Evolutionary conservation across 306 rosid species (phyloP).

Genomic region (Crataegus laevigata): DNA sequence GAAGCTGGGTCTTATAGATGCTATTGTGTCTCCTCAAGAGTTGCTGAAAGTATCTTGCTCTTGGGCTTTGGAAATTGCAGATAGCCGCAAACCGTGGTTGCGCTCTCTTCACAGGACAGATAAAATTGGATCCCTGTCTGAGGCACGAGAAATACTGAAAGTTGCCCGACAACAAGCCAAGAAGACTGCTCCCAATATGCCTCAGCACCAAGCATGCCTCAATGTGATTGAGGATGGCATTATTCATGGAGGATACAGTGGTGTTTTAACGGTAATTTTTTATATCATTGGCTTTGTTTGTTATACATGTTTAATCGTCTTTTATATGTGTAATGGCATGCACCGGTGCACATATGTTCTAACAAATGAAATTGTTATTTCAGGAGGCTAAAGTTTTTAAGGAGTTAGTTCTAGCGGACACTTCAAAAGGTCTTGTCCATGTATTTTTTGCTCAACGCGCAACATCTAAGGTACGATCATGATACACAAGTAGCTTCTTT

Average conservation of each 20-base stretch:
- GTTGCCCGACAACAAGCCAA: constrained; percentile 61
- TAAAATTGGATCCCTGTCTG: constrained; percentile 62
- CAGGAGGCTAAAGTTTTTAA: constrained; percentile 85
- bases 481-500: constrained; percentile 12
- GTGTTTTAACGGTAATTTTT: constrained; percentile 65
- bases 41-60: constrained; percentile 61
- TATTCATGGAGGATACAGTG: constrained; percentile 92
- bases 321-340: not conserved
- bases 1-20: constrained; percentile 84
- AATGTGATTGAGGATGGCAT: constrained; percentile 86
- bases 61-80: constrained; percentile 85
- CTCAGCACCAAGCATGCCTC: constrained; percentile 86
- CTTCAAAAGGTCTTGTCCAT: constrained; percentile 78
- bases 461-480: constrained; percentile 62
- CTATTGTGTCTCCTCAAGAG: constrained; percentile 67
- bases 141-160: constrained; percentile 57
- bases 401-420: constrained; percentile 57
- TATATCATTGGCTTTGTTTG: not conserved
- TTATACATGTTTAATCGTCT: not conserved
- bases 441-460: constrained; percentile 84
- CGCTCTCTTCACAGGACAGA: constrained; percentile 92
- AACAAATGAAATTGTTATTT: constrained; percentile 19
- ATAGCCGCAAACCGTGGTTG: constrained; percentile 67
- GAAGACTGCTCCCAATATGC: constrained; percentile 76
- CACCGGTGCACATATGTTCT: constrained; percentile 11